Evolutionary conservation across 768 basidiomycete species (phyloP), one percentile per base, ranked within the genome.

Genomic region (Suillus paluster): DNA sequence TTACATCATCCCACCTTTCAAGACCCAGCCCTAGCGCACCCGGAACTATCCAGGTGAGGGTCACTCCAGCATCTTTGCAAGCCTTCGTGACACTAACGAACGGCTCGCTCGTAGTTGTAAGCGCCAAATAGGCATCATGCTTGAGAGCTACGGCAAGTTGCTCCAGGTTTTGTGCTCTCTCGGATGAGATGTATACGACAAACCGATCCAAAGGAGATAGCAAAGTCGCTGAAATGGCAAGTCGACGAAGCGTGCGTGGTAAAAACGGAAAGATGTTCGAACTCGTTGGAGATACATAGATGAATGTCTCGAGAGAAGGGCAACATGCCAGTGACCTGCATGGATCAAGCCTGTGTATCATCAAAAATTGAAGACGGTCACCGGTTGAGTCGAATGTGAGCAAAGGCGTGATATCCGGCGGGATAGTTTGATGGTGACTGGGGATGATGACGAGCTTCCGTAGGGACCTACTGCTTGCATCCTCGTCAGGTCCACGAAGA

Each of bases 321-420:
- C 34, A 54, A 36, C 21, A 10, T 38, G 23, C 53, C 53, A 38
- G 53, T 23, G 53, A 23, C 17, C 53, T 21, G 34, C 34, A 38
- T 36, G 53, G 53, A 54, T 54, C 53, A 23, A 54, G 34, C 21
- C 15, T 38, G 21, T 54, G 53, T 54, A 54, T 54, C 53, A 36
- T 54, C 34, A 36, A 17, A 30, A 30, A 50, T 50, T 19, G 49
- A 30, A 50, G 49, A n/a, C 34, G 53, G 8, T 38, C 21, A 8
- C 53, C 34, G 9, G 21, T 38, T 8, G 53, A 54, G 34, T 38
- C 34, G n/a, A 53, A 53, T 21, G 50, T 21, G 14, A 53, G 33
- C n/a, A 53, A 21, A 34, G 50, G 50, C 3, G 50, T 53, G 33
- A 53, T 53, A 34, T 53, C 30, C 34, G 50, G 50, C 2, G 53